phyloP scores from a whole-genome alignment of 768 basidiomycete genomes.

The Lepiota venenata region DNA sequence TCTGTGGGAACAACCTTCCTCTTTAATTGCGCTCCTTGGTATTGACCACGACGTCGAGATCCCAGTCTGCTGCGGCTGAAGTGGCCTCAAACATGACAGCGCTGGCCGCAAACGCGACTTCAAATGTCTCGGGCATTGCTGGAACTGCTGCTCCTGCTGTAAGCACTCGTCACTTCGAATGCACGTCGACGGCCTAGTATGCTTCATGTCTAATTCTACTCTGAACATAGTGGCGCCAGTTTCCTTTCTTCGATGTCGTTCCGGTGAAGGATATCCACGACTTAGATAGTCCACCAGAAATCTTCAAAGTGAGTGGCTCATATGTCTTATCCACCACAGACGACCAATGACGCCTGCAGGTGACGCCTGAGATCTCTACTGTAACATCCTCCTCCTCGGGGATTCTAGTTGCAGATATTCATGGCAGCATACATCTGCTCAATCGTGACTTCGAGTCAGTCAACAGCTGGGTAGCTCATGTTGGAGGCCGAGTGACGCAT shows the following conservation, averaged over 20 bases:
- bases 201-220: not conserved
- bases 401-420: constrained; percentile 78
- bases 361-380: constrained; percentile 71
- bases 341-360: constrained; percentile 28
- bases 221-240: constrained; percentile 74
- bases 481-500: constrained; percentile 78
- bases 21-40: not conserved
- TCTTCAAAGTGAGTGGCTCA: constrained; percentile 58
- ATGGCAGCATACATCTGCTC: constrained; percentile 78
- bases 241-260: constrained; percentile 82
- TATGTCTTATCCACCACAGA: not conserved
- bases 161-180: constrained; percentile 15
- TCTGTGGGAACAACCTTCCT: constrained; percentile 26
- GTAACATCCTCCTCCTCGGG: constrained; percentile 61
- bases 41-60: not conserved
- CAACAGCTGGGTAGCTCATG: constrained; percentile 78
- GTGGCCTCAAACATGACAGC: constrained; percentile 28
- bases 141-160: constrained; percentile 31
- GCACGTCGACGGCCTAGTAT: constrained; percentile 1
- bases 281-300: constrained; percentile 66
- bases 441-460: constrained; percentile 69
- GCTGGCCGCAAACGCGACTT: constrained; percentile 21
- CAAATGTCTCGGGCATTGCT: constrained; percentile 18
- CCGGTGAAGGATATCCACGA: constrained; percentile 81
- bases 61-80: not conserved